Conservation (phyloP, 2,329 filamentous ascomycete genomes). For the Verticillium klebahnii region DNA sequence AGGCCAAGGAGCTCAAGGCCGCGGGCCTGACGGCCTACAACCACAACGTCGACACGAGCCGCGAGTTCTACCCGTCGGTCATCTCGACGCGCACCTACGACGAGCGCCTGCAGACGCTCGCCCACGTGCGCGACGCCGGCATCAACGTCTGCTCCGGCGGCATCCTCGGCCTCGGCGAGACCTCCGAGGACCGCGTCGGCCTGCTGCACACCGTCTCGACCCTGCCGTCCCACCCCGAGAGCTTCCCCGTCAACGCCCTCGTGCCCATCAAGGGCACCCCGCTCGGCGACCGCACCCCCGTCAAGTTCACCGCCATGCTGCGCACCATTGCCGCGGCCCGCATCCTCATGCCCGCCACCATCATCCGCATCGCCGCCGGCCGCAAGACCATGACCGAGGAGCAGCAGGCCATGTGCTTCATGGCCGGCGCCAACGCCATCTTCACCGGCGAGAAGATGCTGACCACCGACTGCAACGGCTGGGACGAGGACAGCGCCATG, state of each 20-base stretch:
- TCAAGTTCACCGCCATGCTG: constrained; percentile 73
- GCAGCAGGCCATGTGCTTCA: constrained; percentile 84
- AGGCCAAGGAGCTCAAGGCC: constrained; percentile 77
- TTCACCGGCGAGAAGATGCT: constrained; percentile 96
- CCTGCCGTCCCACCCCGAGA: constrained; percentile 78
- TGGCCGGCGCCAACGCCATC: constrained; percentile 88
- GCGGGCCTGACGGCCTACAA: constrained; percentile 90
- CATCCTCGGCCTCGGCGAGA: constrained; percentile 81
- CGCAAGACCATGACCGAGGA: constrained; percentile 81
- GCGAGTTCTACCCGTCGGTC: constrained; percentile 82
- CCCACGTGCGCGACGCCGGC: constrained; percentile 77
- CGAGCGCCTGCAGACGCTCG: constrained; percentile 75
- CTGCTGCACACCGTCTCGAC: constrained; percentile 79
- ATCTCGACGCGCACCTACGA: constrained; percentile 86
- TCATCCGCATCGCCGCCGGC: constrained; percentile 82
- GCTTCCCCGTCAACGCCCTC: constrained; percentile 85
- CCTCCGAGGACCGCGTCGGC: constrained; percentile 72
- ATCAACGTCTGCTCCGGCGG: constrained; percentile 89
- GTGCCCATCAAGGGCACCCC: constrained; percentile 90
- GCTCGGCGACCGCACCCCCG: constrained; percentile 66
- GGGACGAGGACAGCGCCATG: constrained; percentile 82
- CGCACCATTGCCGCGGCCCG: constrained; percentile 81
- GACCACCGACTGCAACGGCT: constrained; percentile 86
- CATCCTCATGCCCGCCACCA: constrained; percentile 77
- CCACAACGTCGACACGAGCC: constrained; percentile 87